phyloP scores from a whole-genome alignment of 2,329 filamentous ascomycete species.

The Trichophyton rubrum region DNA sequence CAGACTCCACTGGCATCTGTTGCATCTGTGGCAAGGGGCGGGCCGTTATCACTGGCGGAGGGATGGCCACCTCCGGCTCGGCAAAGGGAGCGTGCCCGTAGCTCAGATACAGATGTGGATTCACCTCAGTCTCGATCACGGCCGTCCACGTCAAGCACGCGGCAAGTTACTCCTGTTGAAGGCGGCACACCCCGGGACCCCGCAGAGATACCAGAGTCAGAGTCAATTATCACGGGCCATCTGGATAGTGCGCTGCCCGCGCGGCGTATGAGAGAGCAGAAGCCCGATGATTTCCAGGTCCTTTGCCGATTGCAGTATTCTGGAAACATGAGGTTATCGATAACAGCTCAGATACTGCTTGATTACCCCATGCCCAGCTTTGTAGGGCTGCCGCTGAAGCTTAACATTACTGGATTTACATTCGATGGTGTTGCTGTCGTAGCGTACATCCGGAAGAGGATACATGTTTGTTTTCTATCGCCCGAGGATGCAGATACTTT shows the following conservation, averaged over 20 bases:
- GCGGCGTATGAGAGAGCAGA: slow-evolving; percentile 54
- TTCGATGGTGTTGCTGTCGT: slow-evolving; percentile 92
- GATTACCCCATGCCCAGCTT: slow-evolving; percentile 99
- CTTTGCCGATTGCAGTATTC: slow-evolving; percentile 83
- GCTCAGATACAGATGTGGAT: slow-evolving; percentile 25
- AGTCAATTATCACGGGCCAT: background rate
- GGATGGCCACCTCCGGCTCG: slow-evolving; percentile 14
- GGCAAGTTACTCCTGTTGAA: background rate
- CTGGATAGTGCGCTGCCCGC: slow-evolving; percentile 21
- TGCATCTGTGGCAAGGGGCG: slow-evolving; percentile 34
- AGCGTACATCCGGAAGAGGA: slow-evolving; percentile 75
- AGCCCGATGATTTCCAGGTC: slow-evolving; percentile 79
- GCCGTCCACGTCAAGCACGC: slow-evolving; percentile 28
- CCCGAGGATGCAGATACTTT: slow-evolving; percentile 77
- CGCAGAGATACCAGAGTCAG: slow-evolving; percentile 5
- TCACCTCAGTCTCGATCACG: slow-evolving; percentile 28
- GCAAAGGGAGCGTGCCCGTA: slow-evolving; percentile 11
- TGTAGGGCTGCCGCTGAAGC: slow-evolving; percentile 82
- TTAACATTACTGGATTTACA: slow-evolving; percentile 87
- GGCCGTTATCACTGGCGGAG: slow-evolving; percentile 22
- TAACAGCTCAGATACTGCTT: slow-evolving; percentile 88
- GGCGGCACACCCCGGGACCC: background rate
- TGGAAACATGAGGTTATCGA: slow-evolving; percentile 71
- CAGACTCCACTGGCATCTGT: slow-evolving; percentile 38
- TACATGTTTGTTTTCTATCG: slow-evolving; percentile 89